A percentile compares a stretch with the other conserved stretches of the same genome.
phyloP scores from a whole-genome alignment of 495 filamentous ascomycete species.

The Hypoxylon rickii region DNA sequence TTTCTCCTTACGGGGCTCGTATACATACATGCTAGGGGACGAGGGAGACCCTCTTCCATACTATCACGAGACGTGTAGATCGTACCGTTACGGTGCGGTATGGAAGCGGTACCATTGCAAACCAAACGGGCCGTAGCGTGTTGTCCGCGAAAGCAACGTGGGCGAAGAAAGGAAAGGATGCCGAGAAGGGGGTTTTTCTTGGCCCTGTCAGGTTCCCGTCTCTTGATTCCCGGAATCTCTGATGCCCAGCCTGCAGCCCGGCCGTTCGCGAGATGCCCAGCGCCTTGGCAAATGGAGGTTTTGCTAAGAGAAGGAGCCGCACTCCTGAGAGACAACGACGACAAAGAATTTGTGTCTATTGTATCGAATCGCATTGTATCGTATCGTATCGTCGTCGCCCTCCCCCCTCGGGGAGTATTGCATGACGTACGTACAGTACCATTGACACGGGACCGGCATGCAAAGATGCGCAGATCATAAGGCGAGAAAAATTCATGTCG shows the following conservation, averaged over 20 bases:
- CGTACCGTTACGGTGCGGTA: constrained; percentile 2
- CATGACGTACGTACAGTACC: not conserved
- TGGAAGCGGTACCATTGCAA: constrained; percentile 1
- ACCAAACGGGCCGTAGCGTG: not conserved
- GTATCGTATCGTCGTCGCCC: no score
- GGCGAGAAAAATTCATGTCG: not conserved
- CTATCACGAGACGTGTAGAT: not conserved
- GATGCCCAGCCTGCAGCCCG: constrained; percentile 35
- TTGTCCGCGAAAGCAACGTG: constrained; percentile 9
- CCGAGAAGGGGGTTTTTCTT: constrained; percentile 8
- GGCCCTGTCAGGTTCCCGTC: constrained; percentile 21
- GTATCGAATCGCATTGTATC: no score
- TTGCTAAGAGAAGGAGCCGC: constrained; percentile 30
- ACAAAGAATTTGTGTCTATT: no score
- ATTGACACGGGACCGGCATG: not conserved
- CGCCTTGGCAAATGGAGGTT: constrained; percentile 22
- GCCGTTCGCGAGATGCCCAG: constrained; percentile 25
- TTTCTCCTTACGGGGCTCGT: constrained; percentile 5
- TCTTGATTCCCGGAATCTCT: constrained; percentile 21
- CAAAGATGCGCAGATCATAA: constrained; percentile 1
- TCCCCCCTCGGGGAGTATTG: no score
- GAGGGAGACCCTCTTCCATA: not conserved
- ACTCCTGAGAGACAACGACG: constrained; percentile 7
- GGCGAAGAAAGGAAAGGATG: constrained; percentile 9
- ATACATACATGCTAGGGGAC: not conserved